Conservation (phyloP, 1,139 yeast species). For the Magnusiomyces fungicola region DNA sequence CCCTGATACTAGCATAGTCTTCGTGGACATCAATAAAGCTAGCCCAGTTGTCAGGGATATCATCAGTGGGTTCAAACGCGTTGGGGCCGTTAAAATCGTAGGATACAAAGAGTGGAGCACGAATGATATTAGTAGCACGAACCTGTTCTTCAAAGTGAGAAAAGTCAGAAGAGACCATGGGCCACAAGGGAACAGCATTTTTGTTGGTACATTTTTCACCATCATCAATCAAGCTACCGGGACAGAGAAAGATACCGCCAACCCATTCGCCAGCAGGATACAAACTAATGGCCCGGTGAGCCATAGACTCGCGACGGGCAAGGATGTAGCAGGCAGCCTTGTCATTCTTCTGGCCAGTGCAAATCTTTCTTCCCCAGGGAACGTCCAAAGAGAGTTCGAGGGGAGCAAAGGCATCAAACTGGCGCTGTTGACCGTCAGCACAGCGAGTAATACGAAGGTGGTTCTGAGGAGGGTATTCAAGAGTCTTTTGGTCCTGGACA, state of each 20-base stretch:
- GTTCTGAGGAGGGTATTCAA: slow-evolving; percentile 2
- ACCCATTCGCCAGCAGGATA: slow-evolving; percentile 3
- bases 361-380: not conserved
- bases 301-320: not conserved
- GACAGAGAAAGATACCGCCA: slow-evolving; percentile 3
- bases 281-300: not conserved
- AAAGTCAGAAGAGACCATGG: not conserved
- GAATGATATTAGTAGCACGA: not conserved
- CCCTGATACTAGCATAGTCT: not conserved
- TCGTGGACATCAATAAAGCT: not conserved
- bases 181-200: slow-evolving; percentile 1
- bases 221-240: not conserved
- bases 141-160: not conserved
- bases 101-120: not conserved
- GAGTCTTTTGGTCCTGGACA: not conserved
- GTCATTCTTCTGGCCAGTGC: slow-evolving; percentile 1
- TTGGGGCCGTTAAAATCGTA: not conserved
- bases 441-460: not conserved
- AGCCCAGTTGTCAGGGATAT: not conserved
- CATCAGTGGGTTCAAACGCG: not conserved
- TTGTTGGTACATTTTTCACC: not conserved
- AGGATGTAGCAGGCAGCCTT: slow-evolving; percentile 1
- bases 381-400: not conserved
- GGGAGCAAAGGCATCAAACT: not conserved
- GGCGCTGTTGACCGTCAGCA: not conserved